A percentile compares a stretch with the other conserved stretches of the same genome.
These are phyloP conservation scores for Pseudohalonectria lignicola DNA, from an alignment of 2,329 filamentous ascomycete species.

Conservation along the genomic window DNA sequence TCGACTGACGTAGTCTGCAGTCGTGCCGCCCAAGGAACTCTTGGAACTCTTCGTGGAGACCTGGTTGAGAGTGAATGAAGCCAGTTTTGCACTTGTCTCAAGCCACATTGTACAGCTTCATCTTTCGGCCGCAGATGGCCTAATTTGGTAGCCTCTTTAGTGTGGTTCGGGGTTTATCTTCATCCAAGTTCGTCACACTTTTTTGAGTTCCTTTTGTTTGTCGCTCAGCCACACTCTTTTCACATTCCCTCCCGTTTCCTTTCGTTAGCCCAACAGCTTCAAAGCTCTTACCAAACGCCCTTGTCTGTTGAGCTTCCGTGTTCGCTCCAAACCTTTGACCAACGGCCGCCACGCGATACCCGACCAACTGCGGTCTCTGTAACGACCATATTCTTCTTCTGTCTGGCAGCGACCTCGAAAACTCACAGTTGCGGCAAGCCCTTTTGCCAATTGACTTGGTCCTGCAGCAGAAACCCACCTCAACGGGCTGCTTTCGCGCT, in stretches of 20 bases:
- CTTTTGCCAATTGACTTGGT: slow-evolving; percentile 1
- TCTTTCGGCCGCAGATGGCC: neutral
- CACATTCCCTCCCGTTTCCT: neutral
- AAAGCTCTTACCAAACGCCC: neutral
- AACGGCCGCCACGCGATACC: too few species aligned
- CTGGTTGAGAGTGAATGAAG: too few species aligned
- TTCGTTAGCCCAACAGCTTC: neutral
- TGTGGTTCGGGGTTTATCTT: too few species aligned
- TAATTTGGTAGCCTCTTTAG: too few species aligned
- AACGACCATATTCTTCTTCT: too few species aligned
- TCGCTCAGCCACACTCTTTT: too few species aligned
- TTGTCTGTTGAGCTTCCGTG: neutral
- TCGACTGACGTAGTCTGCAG: slow-evolving; percentile 2
- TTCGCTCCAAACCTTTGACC: neutral
- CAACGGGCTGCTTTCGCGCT: neutral
- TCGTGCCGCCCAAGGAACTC: neutral
- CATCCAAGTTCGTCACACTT: too few species aligned
- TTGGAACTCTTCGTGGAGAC: too few species aligned
- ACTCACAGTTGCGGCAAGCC: too few species aligned
- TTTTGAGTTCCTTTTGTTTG: too few species aligned
- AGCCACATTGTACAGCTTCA: slow-evolving; percentile 3
- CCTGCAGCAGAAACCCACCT: neutral
- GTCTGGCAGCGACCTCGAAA: too few species aligned
- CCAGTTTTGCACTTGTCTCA: neutral
- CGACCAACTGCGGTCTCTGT: too few species aligned